Evolutionary conservation across 768 basidiomycete genomes (phyloP).

Genomic region (Suillus subluteus): DNA sequence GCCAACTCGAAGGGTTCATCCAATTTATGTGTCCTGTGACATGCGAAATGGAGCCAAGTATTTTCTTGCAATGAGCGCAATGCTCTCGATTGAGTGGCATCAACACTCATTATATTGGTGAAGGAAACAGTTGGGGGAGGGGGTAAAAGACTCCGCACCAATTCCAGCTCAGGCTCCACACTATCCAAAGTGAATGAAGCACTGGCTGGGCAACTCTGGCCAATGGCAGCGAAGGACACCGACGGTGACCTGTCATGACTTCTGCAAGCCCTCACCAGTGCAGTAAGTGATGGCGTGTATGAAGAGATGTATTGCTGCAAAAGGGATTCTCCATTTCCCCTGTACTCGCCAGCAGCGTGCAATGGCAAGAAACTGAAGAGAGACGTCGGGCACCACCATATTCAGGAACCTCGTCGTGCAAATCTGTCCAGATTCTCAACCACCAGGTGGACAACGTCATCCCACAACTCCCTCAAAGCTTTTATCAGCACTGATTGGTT

Average conservation of each 20-base stretch:
- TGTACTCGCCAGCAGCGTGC: too few species aligned
- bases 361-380: neutral
- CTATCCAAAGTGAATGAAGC: neutral
- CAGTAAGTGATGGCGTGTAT: too few species aligned
- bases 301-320: too few species aligned
- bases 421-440: neutral
- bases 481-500: neutral
- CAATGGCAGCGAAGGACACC: slow-evolving; percentile 6
- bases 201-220: neutral
- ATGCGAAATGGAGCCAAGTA: slow-evolving; percentile 24
- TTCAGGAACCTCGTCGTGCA: neutral
- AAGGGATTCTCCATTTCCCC: too few species aligned
- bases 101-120: neutral
- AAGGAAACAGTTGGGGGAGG: neutral
- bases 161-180: too few species aligned
- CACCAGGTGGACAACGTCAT: neutral
- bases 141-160: neutral
- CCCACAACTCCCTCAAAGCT: neutral
- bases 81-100: neutral
- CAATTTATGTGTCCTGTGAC: slow-evolving; percentile 18
- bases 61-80: slow-evolving; percentile 1
- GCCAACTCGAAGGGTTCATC: slow-evolving; percentile 17
- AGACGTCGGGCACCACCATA: slow-evolving; percentile 16
- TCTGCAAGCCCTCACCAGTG: neutral
- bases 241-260: neutral